Base-by-base conservation (phyloP, 179 eudicot species). In the Silene noctiflora region DNA sequence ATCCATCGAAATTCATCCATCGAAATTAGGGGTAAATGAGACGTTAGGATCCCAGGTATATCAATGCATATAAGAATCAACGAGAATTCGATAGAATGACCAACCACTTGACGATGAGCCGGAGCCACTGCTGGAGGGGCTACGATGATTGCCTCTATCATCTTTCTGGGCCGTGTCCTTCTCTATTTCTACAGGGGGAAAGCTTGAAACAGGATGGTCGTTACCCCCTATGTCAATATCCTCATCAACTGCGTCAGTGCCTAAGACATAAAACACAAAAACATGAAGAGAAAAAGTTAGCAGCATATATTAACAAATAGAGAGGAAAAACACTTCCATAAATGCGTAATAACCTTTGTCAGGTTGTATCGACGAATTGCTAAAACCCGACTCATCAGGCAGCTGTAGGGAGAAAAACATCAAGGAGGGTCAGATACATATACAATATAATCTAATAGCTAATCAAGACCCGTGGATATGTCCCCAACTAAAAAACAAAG, bases 311-410 rank as follows among this genome's bases (percentile, higher is more conserved):
- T 27, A 31, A 69, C 59, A 69, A n/a, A 53, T 19, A 53, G 19
- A 58, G 42, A 72, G 11, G 39, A 11, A 44, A 72, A n/a, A 14
- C 21, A 77, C 58, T 25, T 53, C 65, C 17, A 76, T 16, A 31
- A 77, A 55, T 44, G 8, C 65, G 79, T 48, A 60, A 77, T 77
- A 68, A 91, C 97, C 97, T 92, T 85, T 87, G 69, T 82, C 83
- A 29, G 88, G 78, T 76, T 88, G 92, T 80, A 89, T 82, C 16
- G 97, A 89, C 33, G 96, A 92, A 82, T 87, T 91, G 89, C 96
- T 90, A 72, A 86, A 88, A 69, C 93, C 96, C 0, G 92, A 88
- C 74, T 86, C 93, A 69, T 86, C 80, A 42, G 74, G 90, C 62
- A 92, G 81, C 97, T 92, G 92, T 77, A 46, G 10, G 58, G 55